Percentiles rank a stretch among this genome's conserved stretches.
Evolutionary conservation across 2,329 filamentous ascomycete genomes (phyloP).

Genomic region (Ramichloridium luteum): DNA sequence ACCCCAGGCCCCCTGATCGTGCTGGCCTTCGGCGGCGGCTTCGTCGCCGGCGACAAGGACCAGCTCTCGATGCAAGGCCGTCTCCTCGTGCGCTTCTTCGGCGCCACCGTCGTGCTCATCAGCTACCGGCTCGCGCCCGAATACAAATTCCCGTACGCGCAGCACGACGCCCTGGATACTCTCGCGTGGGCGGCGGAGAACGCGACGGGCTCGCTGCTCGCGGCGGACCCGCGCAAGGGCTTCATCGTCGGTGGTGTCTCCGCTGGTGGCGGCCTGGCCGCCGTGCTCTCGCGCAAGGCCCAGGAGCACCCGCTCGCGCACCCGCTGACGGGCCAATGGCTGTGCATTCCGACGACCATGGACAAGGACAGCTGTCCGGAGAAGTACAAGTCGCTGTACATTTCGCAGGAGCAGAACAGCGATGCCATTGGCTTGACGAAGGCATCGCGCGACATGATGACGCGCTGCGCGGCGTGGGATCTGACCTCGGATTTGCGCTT

Average conservation of each 20-base stretch:
- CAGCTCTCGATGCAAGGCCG: slow-evolving; percentile 16
- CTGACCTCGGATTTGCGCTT: slow-evolving; percentile 14
- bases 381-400: slow-evolving; percentile 29
- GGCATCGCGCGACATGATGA: slow-evolving; percentile 9
- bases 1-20: slow-evolving; percentile 17
- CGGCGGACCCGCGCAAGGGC: slow-evolving; percentile 31
- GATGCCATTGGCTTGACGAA: slow-evolving; percentile 24
- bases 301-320: slow-evolving; percentile 28
- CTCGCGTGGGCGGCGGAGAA: slow-evolving; percentile 34
- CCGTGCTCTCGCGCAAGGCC: slow-evolving; percentile 29
- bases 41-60: slow-evolving; percentile 16
- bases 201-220: slow-evolving; percentile 23
- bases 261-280: slow-evolving; percentile 33
- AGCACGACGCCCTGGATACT: slow-evolving; percentile 35
- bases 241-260: slow-evolving; percentile 41
- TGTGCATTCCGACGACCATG: slow-evolving; percentile 31
- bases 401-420: slow-evolving; percentile 33
- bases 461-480: slow-evolving; percentile 9
- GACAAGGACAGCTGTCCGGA: slow-evolving; percentile 23
- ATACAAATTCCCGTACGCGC: slow-evolving; percentile 33
- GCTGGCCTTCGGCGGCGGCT: slow-evolving; percentile 20
- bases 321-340: slow-evolving; percentile 36
- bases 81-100: slow-evolving; percentile 21
- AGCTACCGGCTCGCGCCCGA: slow-evolving; percentile 37
- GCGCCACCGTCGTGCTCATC: slow-evolving; percentile 32